These are phyloP conservation scores for Ambrosia artemisiifolia DNA, from an alignment of 129 eudicot genomes.

Conservation along the genomic window DNA sequence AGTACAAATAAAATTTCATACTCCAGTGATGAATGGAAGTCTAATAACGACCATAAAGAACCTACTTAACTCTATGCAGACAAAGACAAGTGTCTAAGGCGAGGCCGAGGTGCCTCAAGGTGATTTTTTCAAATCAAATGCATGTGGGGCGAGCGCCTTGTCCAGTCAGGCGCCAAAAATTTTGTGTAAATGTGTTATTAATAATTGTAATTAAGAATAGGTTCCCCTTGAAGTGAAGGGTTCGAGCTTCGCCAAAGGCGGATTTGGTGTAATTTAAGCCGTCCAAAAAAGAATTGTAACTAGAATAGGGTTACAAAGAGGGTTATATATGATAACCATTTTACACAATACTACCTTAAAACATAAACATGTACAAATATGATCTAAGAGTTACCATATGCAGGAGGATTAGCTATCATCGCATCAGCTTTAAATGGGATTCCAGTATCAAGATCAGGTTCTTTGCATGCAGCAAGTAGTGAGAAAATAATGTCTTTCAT, in stretches of 20 bases:
- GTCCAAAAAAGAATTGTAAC: too few species aligned
- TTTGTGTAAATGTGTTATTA: too few species aligned
- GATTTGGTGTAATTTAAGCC: too few species aligned
- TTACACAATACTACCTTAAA: too few species aligned
- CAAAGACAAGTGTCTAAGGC: not conserved
- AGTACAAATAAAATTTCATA: not conserved
- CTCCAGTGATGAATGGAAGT: not conserved
- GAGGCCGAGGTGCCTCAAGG: not conserved
- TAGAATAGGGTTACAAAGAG: too few species aligned
- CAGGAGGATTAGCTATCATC: conserved; percentile 99
- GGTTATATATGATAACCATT: too few species aligned
- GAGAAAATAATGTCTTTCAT: conserved; percentile 90
- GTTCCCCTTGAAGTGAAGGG: too few species aligned
- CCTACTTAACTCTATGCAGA: not conserved
- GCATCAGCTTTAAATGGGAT: conserved; percentile 95
- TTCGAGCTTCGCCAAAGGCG: too few species aligned
- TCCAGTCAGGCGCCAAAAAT: not conserved
- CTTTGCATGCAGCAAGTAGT: conserved; percentile 88
- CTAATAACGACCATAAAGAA: not conserved
- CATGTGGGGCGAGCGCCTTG: not conserved
- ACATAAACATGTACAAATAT: too few species aligned
- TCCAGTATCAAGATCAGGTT: conserved; percentile 88
- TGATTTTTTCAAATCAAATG: not conserved
- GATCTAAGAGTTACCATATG: conserved; percentile 59
- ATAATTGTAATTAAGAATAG: too few species aligned